Conservation (phyloP, 2,329 filamentous ascomycete species). For the Alternaria tenuissima region DNA sequence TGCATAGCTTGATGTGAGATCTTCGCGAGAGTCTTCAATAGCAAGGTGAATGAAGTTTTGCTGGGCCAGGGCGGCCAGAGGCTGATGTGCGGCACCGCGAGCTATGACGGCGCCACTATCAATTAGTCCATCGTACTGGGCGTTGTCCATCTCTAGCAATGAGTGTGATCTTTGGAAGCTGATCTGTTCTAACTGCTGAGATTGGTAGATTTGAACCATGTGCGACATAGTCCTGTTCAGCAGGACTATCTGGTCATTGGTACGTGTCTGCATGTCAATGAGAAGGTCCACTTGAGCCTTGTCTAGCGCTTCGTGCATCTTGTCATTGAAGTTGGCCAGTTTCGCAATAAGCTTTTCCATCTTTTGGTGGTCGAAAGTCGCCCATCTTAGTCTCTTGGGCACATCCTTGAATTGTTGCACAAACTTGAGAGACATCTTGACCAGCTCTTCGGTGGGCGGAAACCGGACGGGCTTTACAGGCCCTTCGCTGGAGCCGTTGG, state of each 20-base stretch:
- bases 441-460: conserved; percentile 38
- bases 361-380: conserved; percentile 41
- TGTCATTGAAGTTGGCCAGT: conserved; percentile 47
- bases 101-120: conserved; percentile 8
- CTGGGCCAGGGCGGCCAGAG: conserved; percentile 43
- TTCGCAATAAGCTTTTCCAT: conserved; percentile 45
- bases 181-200: conserved; percentile 27
- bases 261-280: conserved; percentile 41
- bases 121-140: conserved; percentile 25
- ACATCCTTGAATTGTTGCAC: conserved; percentile 35
- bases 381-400: conserved; percentile 45
- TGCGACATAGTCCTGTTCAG: conserved; percentile 47
- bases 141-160: conserved; percentile 30
- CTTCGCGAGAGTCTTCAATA: conserved; percentile 36
- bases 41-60: conserved; percentile 48
- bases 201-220: conserved; percentile 44
- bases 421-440: conserved; percentile 42
- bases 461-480: conserved; percentile 39
- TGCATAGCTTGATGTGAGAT: conserved; percentile 39
- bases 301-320: conserved; percentile 47
- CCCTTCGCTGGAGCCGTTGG: conserved; percentile 13
- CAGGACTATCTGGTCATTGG: conserved; percentile 49
- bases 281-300: conserved; percentile 40
- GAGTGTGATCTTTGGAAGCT: conserved; percentile 18
- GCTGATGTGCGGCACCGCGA: conserved; percentile 23